A percentile compares a stretch with the other conserved stretches of the same genome.
Conservation (phyloP, 1,139 yeast species). For the Starmera stellimalicola region DNA sequence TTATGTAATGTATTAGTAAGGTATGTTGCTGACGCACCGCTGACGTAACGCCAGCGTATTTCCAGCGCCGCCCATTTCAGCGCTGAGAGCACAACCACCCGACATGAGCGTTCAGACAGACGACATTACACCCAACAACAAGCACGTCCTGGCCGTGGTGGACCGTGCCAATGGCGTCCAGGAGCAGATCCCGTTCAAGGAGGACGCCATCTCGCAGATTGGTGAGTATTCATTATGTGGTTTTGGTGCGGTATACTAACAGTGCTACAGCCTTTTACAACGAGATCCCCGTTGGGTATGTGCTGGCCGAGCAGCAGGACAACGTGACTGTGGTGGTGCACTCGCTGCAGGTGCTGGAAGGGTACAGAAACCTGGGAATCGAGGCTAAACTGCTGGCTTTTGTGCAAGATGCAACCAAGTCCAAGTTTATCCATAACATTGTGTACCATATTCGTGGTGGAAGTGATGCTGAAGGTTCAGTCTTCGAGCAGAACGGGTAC, state of each 20-base stretch:
- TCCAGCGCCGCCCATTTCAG: too few relatives aligned
- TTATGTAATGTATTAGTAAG: too few relatives aligned
- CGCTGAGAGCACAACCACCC: too few relatives aligned
- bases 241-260: background rate
- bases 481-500: too few relatives aligned
- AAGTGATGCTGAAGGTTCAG: background rate
- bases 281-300: background rate
- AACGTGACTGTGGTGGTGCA: conserved; percentile 3
- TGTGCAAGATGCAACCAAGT: conserved; percentile 44
- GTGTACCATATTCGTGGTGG: conserved; percentile 10
- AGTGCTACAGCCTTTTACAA: background rate
- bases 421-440: conserved; percentile 44
- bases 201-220: background rate
- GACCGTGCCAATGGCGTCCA: background rate
- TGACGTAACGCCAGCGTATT: too few relatives aligned
- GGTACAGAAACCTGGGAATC: conserved; percentile 51
- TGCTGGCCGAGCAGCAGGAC: conserved; percentile 6
- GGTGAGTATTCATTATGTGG: background rate
- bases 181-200: background rate
- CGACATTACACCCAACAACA: background rate
- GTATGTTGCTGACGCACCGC: too few relatives aligned
- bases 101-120: conserved; percentile 10
- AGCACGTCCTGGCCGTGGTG: background rate
- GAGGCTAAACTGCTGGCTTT: conserved; percentile 51
- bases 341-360: conserved; percentile 25